Evolutionary conservation across 495 filamentous ascomycete genomes (phyloP).

Genomic region (Penicillium pulvis): DNA sequence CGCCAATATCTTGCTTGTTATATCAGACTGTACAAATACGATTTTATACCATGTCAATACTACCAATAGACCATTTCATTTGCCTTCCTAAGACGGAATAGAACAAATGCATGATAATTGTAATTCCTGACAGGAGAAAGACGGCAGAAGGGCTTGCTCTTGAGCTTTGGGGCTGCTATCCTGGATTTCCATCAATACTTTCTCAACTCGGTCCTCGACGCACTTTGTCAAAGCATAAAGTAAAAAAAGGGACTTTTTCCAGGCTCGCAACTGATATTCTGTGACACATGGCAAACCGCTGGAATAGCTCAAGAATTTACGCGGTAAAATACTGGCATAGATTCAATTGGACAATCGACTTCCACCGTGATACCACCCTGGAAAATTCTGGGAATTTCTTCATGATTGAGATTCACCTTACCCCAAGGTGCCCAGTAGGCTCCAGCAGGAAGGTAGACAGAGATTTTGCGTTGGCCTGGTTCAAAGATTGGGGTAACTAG

Average conservation of each 20-base stretch:
- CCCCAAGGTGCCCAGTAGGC: slow-evolving; percentile 45
- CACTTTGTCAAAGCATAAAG: background rate
- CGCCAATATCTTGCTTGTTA: background rate
- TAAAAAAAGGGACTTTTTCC: background rate
- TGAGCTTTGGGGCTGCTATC: too few relatives aligned
- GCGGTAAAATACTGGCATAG: slow-evolving; percentile 51
- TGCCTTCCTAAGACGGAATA: background rate
- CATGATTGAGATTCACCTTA: slow-evolving; percentile 14
- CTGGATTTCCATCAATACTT: too few relatives aligned
- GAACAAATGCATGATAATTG: too few relatives aligned
- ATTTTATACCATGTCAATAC: background rate
- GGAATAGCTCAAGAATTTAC: slow-evolving; percentile 6
- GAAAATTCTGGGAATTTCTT: slow-evolving; percentile 16
- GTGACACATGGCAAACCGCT: background rate
- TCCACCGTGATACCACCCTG: slow-evolving; percentile 41
- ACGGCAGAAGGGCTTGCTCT: too few relatives aligned
- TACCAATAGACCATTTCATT: background rate
- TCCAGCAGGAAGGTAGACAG: slow-evolving; percentile 51
- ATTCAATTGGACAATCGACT: slow-evolving; percentile 50
- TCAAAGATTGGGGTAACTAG: slow-evolving; percentile 53
- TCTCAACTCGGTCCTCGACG: background rate
- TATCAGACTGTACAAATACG: background rate
- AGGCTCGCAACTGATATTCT: background rate
- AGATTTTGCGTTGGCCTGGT: slow-evolving; percentile 40
- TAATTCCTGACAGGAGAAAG: too few relatives aligned